Conservation (phyloP, 2,329 filamentous ascomycete genomes). For the Alternaria burnsii region DNA sequence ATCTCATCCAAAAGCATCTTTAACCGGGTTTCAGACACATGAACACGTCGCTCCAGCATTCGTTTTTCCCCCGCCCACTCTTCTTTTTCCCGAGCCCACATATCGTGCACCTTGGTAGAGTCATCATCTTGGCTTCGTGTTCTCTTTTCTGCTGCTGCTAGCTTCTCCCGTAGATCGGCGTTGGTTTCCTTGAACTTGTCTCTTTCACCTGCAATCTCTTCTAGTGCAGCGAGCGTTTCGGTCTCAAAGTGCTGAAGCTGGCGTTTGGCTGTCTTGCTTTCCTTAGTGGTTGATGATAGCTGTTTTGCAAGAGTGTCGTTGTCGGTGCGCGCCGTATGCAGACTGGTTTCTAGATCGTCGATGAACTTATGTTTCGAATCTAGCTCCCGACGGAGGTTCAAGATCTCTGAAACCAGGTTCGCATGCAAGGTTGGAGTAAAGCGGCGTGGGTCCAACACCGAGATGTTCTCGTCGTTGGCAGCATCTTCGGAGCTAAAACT, state of each 20-base stretch:
- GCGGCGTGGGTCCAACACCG: conserved; percentile 83
- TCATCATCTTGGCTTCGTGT: conserved; percentile 83
- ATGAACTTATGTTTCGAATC: conserved; percentile 90
- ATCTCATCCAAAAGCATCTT: conserved; percentile 88
- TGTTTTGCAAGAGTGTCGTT: conserved; percentile 74
- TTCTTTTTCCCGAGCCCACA: conserved; percentile 86
- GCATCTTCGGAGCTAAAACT: conserved; percentile 59
- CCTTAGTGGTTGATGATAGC: conserved; percentile 72
- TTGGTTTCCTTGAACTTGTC: conserved; percentile 81
- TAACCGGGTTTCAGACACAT: conserved; percentile 87
- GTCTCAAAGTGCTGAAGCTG: conserved; percentile 88
- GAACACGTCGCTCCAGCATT: conserved; percentile 81
- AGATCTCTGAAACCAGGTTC: conserved; percentile 91
- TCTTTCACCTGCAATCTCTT: conserved; percentile 83
- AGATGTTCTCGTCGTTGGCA: conserved; percentile 71
- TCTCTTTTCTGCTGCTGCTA: conserved; percentile 82
- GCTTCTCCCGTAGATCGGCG: conserved; percentile 75
- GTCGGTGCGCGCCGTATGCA: conserved; percentile 77
- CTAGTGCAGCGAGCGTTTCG: conserved; percentile 84
- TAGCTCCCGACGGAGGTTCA: conserved; percentile 84
- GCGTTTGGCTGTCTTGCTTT: conserved; percentile 80
- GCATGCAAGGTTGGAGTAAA: conserved; percentile 97
- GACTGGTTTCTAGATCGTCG: conserved; percentile 78
- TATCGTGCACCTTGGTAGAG: conserved; percentile 75
- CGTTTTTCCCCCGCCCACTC: conserved; percentile 85